Base-by-base conservation (phyloP, 139 green algal species). In the Tetradesmus lagerheimii region DNA sequence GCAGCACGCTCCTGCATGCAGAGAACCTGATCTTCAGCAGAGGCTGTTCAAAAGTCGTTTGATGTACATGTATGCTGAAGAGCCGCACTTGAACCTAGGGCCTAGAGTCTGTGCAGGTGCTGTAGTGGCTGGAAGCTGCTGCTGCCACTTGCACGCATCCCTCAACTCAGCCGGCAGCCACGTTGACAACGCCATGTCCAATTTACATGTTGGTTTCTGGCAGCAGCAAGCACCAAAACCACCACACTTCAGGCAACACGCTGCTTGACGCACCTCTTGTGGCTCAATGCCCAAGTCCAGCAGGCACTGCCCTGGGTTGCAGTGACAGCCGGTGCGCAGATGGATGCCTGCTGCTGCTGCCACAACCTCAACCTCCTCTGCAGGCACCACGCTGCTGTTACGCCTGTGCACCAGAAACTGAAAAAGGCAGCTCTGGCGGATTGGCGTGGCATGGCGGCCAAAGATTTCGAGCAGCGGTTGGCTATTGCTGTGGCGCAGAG, bases 401-500 rank as follows among this genome's bases (percentile, higher is more conserved):
- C 86, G 83, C 6, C 11, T 34, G 57, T 90, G 86, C 15, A 92
- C 38, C 43, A 92, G 75, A 38, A 95, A 92, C 75, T 93, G 91
- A 38, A 95, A 39, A 16, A 93, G 88, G 14, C 74, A 83, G 47
- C 91, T 90, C 82, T 94, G 80, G 31, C 18, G 35, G 75, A 38
- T 23, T 38, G 38, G 87, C 37, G 29, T 71, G 62, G 27, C 31
- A 85, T 97, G 94, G 86, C 93, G 93, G 62, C 95, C 95, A 83
- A 96, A 95, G n/a, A 97, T 92, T 31, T 86, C 81, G 37, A 95
- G 41, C 89, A 97, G 83, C n/a, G 93, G 93, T 47, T 57, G 27
- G 12, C 94, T 93, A 85, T 96, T 96, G 88, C 89, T 85, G 94
- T 97, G 95, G 35, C 50, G 64, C 78, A 97, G 88, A 0, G 47